A percentile compares a stretch with the other conserved stretches of the same genome.
These are phyloP conservation scores for Phyllosticta citrichinensis DNA, from an alignment of 2,329 filamentous ascomycete species.

Conservation along the genomic window DNA sequence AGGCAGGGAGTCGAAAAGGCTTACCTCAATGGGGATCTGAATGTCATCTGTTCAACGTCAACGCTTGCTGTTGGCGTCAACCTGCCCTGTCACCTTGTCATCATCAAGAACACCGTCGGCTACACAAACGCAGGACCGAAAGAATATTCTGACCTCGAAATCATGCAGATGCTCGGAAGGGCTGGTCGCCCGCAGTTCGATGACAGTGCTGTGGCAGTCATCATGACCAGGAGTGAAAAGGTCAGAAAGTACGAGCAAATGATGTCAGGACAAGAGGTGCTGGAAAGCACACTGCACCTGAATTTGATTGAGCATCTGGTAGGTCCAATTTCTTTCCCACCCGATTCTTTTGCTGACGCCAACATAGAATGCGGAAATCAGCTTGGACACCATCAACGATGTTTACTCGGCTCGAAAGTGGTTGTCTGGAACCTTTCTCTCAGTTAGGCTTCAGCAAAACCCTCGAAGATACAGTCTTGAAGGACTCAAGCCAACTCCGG, in stretches of 20 bases:
- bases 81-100: slow-evolving; percentile 70
- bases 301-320: slow-evolving; percentile 69
- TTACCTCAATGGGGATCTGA: slow-evolving; percentile 62
- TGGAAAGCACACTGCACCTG: slow-evolving; percentile 70
- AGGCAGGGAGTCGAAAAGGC: slow-evolving; percentile 55
- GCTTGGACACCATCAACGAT: slow-evolving; percentile 60
- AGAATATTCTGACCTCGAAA: slow-evolving; percentile 72
- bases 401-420: slow-evolving; percentile 58
- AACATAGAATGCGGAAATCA: slow-evolving; percentile 64
- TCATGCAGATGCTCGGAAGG: slow-evolving; percentile 85
- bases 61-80: slow-evolving; percentile 79
- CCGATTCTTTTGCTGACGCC: background rate
- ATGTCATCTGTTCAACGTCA: slow-evolving; percentile 77
- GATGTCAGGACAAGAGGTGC: slow-evolving; percentile 58
- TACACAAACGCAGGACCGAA: slow-evolving; percentile 49
- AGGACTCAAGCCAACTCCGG: slow-evolving; percentile 37
- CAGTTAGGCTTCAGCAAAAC: slow-evolving; percentile 62
- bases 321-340: background rate
- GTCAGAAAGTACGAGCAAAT: slow-evolving; percentile 60
- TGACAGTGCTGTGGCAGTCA: slow-evolving; percentile 62
- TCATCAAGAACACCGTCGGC: slow-evolving; percentile 68
- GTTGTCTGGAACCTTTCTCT: slow-evolving; percentile 69
- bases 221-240: slow-evolving; percentile 62
- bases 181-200: slow-evolving; percentile 80
- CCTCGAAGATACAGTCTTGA: slow-evolving; percentile 60